Evolutionary conservation across 371 early-diverging fungal genomes (phyloP).

Genomic region (Zopfochytrium polystomum): DNA sequence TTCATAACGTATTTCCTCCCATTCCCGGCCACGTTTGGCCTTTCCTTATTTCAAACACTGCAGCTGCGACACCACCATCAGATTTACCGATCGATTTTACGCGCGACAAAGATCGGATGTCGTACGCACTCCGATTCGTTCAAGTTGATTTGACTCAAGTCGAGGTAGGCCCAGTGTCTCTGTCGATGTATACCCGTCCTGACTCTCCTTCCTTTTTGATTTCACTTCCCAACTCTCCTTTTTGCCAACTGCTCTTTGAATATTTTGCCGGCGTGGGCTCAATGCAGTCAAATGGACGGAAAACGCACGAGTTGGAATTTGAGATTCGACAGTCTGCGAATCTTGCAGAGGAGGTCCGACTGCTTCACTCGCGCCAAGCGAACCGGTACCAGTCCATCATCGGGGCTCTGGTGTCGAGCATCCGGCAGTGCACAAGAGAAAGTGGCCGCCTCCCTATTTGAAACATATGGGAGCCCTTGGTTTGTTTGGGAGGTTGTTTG

Average conservation of each 20-base stretch:
- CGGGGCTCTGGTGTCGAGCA: conserved; percentile 11
- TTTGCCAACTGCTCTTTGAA: not conserved
- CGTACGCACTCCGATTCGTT: conserved; percentile 23
- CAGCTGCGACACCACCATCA: too few relatives aligned
- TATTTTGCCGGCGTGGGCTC: not conserved
- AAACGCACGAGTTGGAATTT: conserved; percentile 29
- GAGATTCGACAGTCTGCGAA: conserved; percentile 27
- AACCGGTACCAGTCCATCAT: conserved; percentile 27
- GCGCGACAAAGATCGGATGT: conserved; percentile 32
- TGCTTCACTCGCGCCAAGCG: conserved; percentile 15
- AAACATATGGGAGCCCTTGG: too few relatives aligned
- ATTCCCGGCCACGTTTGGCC: too few relatives aligned
- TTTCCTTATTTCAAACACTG: too few relatives aligned
- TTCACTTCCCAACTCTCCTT: not conserved
- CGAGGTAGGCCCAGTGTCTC: conserved; percentile 7
- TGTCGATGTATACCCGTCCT: not conserved
- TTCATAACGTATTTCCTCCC: too few relatives aligned
- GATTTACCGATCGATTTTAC: conserved; percentile 3
- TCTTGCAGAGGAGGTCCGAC: conserved; percentile 16
- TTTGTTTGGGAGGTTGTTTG: too few relatives aligned
- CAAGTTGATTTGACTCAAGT: conserved; percentile 34
- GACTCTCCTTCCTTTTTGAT: not conserved
- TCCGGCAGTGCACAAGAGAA: too few relatives aligned
- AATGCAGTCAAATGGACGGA: conserved; percentile 3
- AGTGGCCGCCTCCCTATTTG: too few relatives aligned